Conservation (phyloP, 73 alveolate genomes). For the Paramecium bursaria region DNA sequence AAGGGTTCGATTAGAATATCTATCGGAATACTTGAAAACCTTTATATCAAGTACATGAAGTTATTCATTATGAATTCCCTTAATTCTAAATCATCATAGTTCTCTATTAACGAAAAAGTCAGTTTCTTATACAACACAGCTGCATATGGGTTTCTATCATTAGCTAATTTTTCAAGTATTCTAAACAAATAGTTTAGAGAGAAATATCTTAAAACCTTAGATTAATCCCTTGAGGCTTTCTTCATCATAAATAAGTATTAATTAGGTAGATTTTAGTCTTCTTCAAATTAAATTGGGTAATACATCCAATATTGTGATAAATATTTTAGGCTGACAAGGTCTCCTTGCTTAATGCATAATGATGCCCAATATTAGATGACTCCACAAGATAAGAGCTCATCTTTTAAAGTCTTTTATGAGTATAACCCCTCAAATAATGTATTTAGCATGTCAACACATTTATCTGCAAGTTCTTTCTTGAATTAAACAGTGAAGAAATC, state of each 20-base stretch:
- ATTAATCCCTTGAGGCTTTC: slow-evolving; percentile 80
- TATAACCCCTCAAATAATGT: background rate
- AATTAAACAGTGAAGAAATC: slow-evolving; percentile 68
- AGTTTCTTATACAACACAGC: slow-evolving; percentile 93
- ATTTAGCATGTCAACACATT: slow-evolving; percentile 52
- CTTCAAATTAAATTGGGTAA: slow-evolving; percentile 71
- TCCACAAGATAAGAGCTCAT: slow-evolving; percentile 59
- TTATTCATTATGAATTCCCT: slow-evolving; percentile 90
- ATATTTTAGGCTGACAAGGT: slow-evolving; percentile 70
- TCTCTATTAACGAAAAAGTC: slow-evolving; percentile 90
- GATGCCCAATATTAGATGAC: slow-evolving; percentile 62
- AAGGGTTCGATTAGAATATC: slow-evolving; percentile 94
- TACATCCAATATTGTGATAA: slow-evolving; percentile 81
- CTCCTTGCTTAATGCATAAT: slow-evolving; percentile 49
- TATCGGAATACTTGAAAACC: slow-evolving; percentile 88
- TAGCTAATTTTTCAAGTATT: slow-evolving; percentile 77
- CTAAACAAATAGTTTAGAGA: slow-evolving; percentile 74
- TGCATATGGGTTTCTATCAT: slow-evolving; percentile 91
- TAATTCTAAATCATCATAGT: slow-evolving; percentile 87
- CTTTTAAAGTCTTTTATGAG: slow-evolving; percentile 25
- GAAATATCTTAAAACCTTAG: slow-evolving; percentile 57
- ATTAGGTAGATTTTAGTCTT: slow-evolving; percentile 67
- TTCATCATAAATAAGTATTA: slow-evolving; percentile 72
- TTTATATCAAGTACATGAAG: slow-evolving; percentile 79
- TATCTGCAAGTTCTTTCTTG: slow-evolving; percentile 61